These are phyloP conservation scores for Venturia nashicola DNA, from an alignment of 2,329 filamentous ascomycete genomes.

Conservation along the genomic window DNA sequence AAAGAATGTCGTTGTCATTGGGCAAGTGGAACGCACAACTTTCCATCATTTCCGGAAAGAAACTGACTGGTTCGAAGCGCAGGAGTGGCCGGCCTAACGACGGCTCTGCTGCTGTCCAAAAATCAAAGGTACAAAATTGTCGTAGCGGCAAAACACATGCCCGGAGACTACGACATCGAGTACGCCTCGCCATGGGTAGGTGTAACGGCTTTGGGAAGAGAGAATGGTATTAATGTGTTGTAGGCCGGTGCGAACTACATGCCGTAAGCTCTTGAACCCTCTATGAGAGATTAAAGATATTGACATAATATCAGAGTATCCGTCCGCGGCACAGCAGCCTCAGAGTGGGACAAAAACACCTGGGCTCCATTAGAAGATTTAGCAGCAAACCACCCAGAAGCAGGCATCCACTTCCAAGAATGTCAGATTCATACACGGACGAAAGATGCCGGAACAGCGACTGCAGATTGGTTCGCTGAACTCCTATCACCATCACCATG, in stretches of 20 bases:
- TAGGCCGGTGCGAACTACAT: conserved; percentile 5
- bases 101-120: conserved; percentile 48
- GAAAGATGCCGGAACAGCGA: conserved; percentile 45
- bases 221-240: not conserved
- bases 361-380: conserved; percentile 32
- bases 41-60: not conserved
- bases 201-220: not conserved
- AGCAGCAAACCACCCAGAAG: conserved; percentile 54
- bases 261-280: not conserved
- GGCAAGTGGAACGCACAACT: not conserved
- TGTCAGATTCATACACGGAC: conserved; percentile 45
- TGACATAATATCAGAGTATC: not conserved
- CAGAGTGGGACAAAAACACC: conserved; percentile 30
- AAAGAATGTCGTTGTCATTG: conserved; percentile 9
- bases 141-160: conserved; percentile 77
- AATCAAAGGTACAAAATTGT: conserved; percentile 49
- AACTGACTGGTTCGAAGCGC: conserved; percentile 31
- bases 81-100: conserved; percentile 54
- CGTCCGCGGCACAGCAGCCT: conserved; percentile 26
- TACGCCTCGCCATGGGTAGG: conserved; percentile 87
- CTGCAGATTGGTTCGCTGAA: conserved; percentile 51
- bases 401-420: conserved; percentile 68
- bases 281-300: not conserved
- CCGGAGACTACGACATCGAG: conserved; percentile 82
- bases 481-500: conserved; percentile 57